Evolutionary conservation across 164 flowering plant species (phyloP).

Genomic region (Liriodendron chinense): DNA sequence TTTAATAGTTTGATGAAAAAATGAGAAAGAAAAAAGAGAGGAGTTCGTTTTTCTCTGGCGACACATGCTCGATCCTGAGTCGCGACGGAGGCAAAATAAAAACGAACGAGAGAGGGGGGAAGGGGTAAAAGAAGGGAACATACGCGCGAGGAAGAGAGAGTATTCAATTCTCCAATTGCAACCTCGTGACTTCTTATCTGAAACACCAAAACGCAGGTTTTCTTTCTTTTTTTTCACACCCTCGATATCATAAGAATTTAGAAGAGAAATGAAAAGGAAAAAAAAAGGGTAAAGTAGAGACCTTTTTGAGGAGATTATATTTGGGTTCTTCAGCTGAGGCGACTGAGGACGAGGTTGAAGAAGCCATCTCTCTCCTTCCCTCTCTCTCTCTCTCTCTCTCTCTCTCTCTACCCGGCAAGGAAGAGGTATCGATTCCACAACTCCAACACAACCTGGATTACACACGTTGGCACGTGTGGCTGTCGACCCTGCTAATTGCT

Average conservation of each 20-base stretch:
- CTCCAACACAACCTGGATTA: too few relatives aligned
- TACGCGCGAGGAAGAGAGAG: slow-evolving; percentile 20
- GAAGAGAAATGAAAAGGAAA: neutral
- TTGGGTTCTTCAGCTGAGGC: slow-evolving; percentile 7
- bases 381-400: neutral
- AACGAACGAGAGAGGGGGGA: neutral
- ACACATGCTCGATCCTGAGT: too few relatives aligned
- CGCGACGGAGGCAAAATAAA: neutral
- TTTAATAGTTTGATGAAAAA: too few relatives aligned
- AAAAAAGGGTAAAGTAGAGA: neutral
- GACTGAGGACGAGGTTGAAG: neutral
- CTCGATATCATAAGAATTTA: neutral
- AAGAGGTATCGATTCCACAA: too few relatives aligned
- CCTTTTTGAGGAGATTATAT: neutral
- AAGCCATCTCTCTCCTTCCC: slow-evolving; percentile 4
- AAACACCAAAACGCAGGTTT: neutral
- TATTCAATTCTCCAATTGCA: slow-evolving; percentile 16
- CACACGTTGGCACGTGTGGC: too few relatives aligned
- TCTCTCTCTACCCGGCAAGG: too few relatives aligned
- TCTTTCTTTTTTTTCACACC: neutral
- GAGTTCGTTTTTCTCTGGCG: too few relatives aligned
- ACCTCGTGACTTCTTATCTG: slow-evolving; percentile 22
- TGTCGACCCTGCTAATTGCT: too few relatives aligned
- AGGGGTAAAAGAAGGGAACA: neutral
- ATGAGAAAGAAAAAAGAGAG: too few relatives aligned